These are phyloP conservation scores for Acephala macrosclerotiorum DNA, from an alignment of 2,329 filamentous ascomycete species.

Conservation along the genomic window DNA sequence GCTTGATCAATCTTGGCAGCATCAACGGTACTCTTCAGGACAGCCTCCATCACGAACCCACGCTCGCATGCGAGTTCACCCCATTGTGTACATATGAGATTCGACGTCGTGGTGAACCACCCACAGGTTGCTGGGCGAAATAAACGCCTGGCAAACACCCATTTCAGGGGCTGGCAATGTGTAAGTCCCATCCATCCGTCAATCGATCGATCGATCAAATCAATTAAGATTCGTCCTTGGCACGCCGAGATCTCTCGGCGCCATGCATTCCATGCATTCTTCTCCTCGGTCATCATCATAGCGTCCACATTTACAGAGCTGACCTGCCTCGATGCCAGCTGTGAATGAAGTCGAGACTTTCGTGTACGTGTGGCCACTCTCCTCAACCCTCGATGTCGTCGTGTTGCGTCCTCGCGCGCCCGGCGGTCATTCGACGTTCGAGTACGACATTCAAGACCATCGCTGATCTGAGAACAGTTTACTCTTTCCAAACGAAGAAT, in stretches of 20 bases:
- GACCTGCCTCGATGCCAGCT: slow-evolving; percentile 32
- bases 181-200: slow-evolving; percentile 5
- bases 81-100: slow-evolving; percentile 3
- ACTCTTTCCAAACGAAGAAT: slow-evolving; percentile 42
- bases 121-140: slow-evolving; percentile 9
- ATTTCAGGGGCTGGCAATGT: slow-evolving; percentile 8
- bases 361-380: slow-evolving; percentile 36
- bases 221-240: neutral
- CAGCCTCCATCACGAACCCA: slow-evolving; percentile 4
- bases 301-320: slow-evolving; percentile 12
- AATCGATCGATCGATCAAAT: neutral
- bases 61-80: neutral
- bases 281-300: slow-evolving; percentile 18
- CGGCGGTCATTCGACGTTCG: slow-evolving; percentile 10
- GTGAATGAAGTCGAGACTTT: slow-evolving; percentile 39
- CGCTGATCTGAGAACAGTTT: slow-evolving; percentile 36
- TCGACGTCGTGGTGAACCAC: neutral
- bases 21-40: neutral
- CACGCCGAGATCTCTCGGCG: slow-evolving; percentile 21
- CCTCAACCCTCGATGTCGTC: neutral
- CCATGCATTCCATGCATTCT: slow-evolving; percentile 27
- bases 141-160: slow-evolving; percentile 4
- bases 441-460: slow-evolving; percentile 13
- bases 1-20: slow-evolving; percentile 1
- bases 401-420: neutral